phyloP scores from a whole-genome alignment of 768 basidiomycete genomes.

The Amanita subjunquillea region DNA sequence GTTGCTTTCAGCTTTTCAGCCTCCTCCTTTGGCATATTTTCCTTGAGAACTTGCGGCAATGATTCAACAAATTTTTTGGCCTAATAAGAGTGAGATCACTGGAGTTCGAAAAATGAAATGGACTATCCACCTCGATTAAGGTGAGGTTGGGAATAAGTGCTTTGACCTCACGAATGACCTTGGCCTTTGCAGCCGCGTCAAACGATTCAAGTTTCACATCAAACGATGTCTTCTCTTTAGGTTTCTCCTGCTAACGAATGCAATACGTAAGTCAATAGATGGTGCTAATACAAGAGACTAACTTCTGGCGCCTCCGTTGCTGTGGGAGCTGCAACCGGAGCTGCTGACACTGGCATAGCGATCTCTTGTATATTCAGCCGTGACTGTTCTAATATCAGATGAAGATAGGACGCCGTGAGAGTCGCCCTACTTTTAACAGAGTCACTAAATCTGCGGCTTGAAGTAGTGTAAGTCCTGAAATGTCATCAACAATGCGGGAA shows the following conservation, averaged over 20 bases:
- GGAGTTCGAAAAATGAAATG: conserved; percentile 1
- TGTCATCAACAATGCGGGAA: conserved; percentile 83
- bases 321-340: conserved; percentile 45
- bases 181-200: conserved; percentile 85
- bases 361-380: conserved; percentile 97
- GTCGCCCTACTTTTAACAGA: conserved; percentile 64
- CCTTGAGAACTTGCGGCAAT: conserved; percentile 85
- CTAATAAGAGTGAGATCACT: conserved; percentile 29
- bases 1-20: conserved; percentile 91
- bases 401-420: background rate
- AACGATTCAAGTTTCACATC: conserved; percentile 93
- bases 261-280: background rate
- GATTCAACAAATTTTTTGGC: conserved; percentile 99
- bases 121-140: conserved; percentile 78
- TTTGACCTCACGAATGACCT: conserved; percentile 97
- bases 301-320: conserved; percentile 64
- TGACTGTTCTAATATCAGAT: conserved; percentile 36
- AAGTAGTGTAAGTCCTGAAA: conserved; percentile 77
- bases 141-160: conserved; percentile 91
- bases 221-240: conserved; percentile 98
- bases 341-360: conserved; percentile 74
- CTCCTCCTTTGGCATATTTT: conserved; percentile 92
- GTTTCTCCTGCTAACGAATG: conserved; percentile 58
- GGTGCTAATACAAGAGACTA: conserved; percentile 12
- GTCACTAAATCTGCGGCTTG: conserved; percentile 94